Base-by-base conservation (phyloP, 2,329 filamentous ascomycete genomes). In the Aspergillus tanneri region DNA sequence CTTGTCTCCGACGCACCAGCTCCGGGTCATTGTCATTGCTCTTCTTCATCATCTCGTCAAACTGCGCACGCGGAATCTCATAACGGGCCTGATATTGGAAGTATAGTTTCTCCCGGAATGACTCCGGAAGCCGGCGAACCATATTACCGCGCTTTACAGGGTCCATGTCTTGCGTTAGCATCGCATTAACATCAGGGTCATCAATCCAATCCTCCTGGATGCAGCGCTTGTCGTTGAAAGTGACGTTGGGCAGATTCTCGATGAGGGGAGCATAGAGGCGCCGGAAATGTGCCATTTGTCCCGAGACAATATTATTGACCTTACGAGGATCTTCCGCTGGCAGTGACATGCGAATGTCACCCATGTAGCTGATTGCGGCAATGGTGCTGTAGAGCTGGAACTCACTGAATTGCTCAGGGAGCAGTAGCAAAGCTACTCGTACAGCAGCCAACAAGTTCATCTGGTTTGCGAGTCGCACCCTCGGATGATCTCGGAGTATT, bases 71-170 rank as follows among this genome's bases (percentile, higher is more conserved):
- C 0, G 92, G 90, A 35, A 99, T 93, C 47, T 82, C 80, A 62
- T 91, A 95, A 63, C 95, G 92, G 66, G 86, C 85, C 68, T 96
- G 91, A 69, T 96, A 99, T 62, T 91, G 85, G 69, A 96, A 96
- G 73, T 99, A 99, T 0, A 99, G 76, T 50, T 90, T 91, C 45
- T 87, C 83, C 28, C 93, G 83, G 78, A 99, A 97, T 5, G 84
- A 79, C 60, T 87, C 86, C 3, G 93, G 93, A 9, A 99, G 76
- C 10, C 93, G 86, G 4, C 93, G 84, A 8, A 99, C 92, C 89
- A 99, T 99, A 70, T 99, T 99, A 14, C 88, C 90, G 48, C 93
- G 85, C 63, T 88, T 90, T 49, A 88, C 74, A 0, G 91, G 88
- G 61, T 96, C 88, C 90, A 97, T 95, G 62, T 97, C 90, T 70